Percentiles rank a stretch among this genome's conserved stretches.
Evolutionary conservation across 805 yeast species (phyloP).

Genomic region (Schizosaccharomyces lindneri): DNA sequence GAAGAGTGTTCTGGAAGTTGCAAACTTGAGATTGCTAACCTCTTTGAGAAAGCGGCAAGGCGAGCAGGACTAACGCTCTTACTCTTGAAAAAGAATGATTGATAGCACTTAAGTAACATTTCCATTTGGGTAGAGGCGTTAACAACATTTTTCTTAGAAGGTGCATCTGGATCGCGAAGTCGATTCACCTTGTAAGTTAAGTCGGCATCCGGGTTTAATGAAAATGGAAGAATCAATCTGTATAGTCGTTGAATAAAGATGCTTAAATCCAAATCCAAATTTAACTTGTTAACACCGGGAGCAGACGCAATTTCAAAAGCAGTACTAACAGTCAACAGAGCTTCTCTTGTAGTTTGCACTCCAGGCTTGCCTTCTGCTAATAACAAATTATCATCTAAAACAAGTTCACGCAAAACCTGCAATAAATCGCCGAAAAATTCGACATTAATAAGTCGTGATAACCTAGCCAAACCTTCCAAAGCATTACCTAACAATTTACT

Average conservation of each 20-base stretch:
- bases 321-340: conserved; percentile 24
- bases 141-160: conserved; percentile 24
- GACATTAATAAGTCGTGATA: conserved; percentile 78
- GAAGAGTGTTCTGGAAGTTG: conserved; percentile 77
- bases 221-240: conserved; percentile 35
- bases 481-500: conserved; percentile 59
- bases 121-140: conserved; percentile 79
- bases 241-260: conserved; percentile 58
- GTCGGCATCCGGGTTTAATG: conserved; percentile 65
- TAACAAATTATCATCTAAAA: conserved; percentile 12
- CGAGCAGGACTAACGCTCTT: conserved; percentile 14
- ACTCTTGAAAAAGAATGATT: conserved; percentile 49
- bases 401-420: conserved; percentile 66
- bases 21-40: conserved; percentile 39
- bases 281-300: conserved; percentile 31
- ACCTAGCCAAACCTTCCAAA: conserved; percentile 66
- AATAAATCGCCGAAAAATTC: conserved; percentile 82
- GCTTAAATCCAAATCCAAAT: conserved; percentile 58
- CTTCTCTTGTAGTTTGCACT: conserved; percentile 20
- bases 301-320: conserved; percentile 67
- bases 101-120: conserved; percentile 48
- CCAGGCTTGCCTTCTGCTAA: conserved; percentile 17
- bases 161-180: conserved; percentile 39
- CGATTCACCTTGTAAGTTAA: conserved; percentile 61
- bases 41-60: conserved; percentile 56